Evolutionary conservation across 768 basidiomycete genomes (phyloP).

Genomic region (Lactarius akahatsu): DNA sequence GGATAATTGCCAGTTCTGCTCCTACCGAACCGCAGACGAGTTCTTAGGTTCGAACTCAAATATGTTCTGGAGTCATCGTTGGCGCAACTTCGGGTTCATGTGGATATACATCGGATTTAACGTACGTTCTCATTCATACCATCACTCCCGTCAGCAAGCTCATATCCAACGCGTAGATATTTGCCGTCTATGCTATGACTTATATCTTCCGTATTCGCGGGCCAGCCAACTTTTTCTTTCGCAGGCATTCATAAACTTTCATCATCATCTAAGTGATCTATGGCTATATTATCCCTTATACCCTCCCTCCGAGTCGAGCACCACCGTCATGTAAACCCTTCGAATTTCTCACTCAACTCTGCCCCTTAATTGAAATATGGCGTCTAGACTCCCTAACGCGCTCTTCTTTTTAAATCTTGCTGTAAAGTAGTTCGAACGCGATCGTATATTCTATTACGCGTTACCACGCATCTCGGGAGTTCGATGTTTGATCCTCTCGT

Average conservation of each 20-base stretch:
- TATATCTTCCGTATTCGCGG: slow-evolving; percentile 52
- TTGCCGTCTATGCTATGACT: slow-evolving; percentile 49
- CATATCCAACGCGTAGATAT: slow-evolving; percentile 39
- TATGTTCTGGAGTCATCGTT: slow-evolving; percentile 53
- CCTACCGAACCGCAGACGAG: slow-evolving; percentile 55
- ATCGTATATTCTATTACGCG: too few species aligned
- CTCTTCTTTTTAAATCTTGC: too few species aligned
- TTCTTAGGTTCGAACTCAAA: slow-evolving; percentile 58
- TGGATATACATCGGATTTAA: slow-evolving; percentile 45
- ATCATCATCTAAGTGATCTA: not conserved
- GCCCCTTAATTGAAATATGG: too few species aligned
- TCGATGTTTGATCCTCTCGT: too few species aligned
- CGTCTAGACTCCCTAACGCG: too few species aligned
- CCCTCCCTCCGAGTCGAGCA: too few species aligned
- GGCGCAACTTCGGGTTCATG: slow-evolving; percentile 50
- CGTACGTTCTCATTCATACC: slow-evolving; percentile 36
- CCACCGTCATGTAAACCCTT: too few species aligned
- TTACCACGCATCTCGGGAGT: too few species aligned
- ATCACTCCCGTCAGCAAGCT: not conserved
- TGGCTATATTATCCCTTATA: too few species aligned
- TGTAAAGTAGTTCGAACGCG: too few species aligned
- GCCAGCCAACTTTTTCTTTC: slow-evolving; percentile 28
- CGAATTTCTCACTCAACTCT: too few species aligned
- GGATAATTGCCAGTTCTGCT: slow-evolving; percentile 52
- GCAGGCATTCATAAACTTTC: not conserved